phyloP scores from a whole-genome alignment of 805 yeast species.

The Myxozyma neotropica region DNA sequence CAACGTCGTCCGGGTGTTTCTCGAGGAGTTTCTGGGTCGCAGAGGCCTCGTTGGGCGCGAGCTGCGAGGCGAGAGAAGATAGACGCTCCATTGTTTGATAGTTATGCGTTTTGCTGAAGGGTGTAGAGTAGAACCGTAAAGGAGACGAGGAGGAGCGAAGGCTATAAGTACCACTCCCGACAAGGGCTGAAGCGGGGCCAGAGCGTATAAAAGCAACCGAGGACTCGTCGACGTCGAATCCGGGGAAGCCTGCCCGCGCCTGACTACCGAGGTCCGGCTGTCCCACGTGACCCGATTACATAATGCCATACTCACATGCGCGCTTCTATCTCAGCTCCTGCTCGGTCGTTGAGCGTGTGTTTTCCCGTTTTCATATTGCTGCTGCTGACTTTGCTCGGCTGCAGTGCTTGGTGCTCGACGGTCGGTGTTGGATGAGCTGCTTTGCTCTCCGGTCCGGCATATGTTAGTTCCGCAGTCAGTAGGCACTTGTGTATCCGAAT shows the following conservation, averaged over 20 bases:
- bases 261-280: conserved; percentile 3
- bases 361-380: no score
- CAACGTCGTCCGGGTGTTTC: conserved; percentile 84
- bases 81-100: conserved; percentile 21
- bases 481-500: no score
- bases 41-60: conserved; percentile 29
- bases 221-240: conserved; percentile 2
- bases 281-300: conserved; percentile 3
- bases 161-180: background rate
- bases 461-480: no score
- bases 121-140: background rate
- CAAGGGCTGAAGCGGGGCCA: background rate
- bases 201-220: conserved; percentile 1
- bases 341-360: no score
- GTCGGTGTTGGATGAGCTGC: no score
- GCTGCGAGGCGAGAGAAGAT: conserved; percentile 28
- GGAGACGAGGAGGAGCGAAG: background rate
- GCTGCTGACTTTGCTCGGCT: no score
- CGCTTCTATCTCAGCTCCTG: no score
- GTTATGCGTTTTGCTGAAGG: no score
- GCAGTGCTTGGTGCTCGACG: no score
- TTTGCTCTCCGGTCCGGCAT: no score
- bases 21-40: conserved; percentile 46
- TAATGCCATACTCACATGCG: background rate
- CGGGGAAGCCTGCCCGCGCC: conserved; percentile 13